phyloP scores from a whole-genome alignment of 495 filamentous ascomycete species.

The Alectoria sarmentosa region DNA sequence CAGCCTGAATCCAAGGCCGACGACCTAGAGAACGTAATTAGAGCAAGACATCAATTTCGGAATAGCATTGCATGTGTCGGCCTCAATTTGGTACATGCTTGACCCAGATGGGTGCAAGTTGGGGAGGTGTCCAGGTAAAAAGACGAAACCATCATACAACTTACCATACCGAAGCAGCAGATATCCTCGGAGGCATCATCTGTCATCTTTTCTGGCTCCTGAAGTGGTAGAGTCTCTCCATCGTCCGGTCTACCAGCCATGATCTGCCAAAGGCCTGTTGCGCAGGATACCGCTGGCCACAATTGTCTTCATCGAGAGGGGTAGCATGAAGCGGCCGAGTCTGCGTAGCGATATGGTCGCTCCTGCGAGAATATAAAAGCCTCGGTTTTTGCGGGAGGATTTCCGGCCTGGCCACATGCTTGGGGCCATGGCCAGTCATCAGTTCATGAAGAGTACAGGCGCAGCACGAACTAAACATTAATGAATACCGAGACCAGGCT shows the following conservation, averaged over 20 bases:
- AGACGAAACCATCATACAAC: not conserved
- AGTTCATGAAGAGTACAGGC: not conserved
- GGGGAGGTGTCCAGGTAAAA: not conserved
- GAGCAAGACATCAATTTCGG: not conserved
- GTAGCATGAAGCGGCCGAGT: not conserved
- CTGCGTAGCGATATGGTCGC: too few relatives aligned
- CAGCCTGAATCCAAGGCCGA: not conserved
- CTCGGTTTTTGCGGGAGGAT: too few relatives aligned
- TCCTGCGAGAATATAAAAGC: not conserved
- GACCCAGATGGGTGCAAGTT: not conserved
- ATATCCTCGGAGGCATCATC: not conserved
- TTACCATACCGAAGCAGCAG: constrained; percentile 12
- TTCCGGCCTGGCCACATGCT: not conserved
- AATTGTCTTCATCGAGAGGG: not conserved
- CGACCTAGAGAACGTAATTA: not conserved
- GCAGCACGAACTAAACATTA: not conserved
- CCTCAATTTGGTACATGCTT: not conserved
- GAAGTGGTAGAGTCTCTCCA: not conserved
- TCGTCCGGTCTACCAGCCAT: not conserved
- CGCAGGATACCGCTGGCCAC: not conserved
- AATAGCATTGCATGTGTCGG: not conserved
- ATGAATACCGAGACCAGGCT: too few relatives aligned
- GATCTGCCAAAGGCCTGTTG: not conserved
- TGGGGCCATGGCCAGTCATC: not conserved
- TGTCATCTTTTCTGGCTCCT: not conserved